Evolutionary conservation across 2,329 filamentous ascomycete genomes (phyloP), one percentile per base, ranked within the genome.

Genomic region (Colletotrichum brevisporum): DNA sequence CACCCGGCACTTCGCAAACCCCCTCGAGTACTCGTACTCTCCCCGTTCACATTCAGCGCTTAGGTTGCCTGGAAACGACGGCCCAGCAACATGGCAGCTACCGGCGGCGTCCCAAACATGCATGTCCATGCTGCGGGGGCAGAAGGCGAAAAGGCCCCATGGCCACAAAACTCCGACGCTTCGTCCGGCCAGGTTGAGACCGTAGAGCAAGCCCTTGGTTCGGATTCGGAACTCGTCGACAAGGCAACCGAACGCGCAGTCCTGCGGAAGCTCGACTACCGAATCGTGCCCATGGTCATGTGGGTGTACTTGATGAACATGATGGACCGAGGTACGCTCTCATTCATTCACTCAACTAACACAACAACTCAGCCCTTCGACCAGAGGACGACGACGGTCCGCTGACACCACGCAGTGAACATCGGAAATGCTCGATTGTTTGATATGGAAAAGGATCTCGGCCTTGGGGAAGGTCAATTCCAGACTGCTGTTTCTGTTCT

Each of bases 361-460:
- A 36, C 9, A 9, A 8, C 31, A 12, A 12, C 31, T 10, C 31
- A 10, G 10, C 31, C 31, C 1, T 36, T 10, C 31, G 10, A 3
- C 31, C 4, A 6, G 31, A 9, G 89, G 89, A 47, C 9, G n/a
- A 50, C 31, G 12, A 24, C 18, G 24, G 18, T 0, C n/a, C 2
- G 4, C 47, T 50, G 6, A 50, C 47, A 3, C 4, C 5, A 10
- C 21, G 18, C 12, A 50, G 47, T 50, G 5, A 50, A 50, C n/a
- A 50, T 50, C 18, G 47, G 47, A 12, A 50, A 50, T 18, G 47
- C 47, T 18, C n/a, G 47, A 13, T 81, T 92, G 1, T 90, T 89
- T 71, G 85, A 85, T 1, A 72, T 92, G 41, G 88, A 91, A 75
- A 78, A 85, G 24, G 89, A 91, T 63, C 81, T 92, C 3, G 80